phyloP scores from a whole-genome alignment of 176 grass and related monocot genomes.

The Pharus latifolius region DNA sequence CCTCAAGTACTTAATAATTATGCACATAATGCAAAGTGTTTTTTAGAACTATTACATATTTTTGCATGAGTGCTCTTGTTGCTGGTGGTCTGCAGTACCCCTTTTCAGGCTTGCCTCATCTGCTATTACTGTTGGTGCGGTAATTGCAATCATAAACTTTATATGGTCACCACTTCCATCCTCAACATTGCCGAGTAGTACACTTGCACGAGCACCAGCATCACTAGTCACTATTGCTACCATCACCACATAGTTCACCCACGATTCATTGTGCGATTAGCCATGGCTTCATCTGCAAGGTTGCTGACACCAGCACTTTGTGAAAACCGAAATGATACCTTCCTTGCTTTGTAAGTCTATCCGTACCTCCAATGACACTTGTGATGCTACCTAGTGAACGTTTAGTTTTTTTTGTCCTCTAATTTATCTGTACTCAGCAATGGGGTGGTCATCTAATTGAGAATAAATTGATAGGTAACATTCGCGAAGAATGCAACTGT shows the following conservation, averaged over 20 bases:
- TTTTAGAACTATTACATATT: too few relatives aligned
- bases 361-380: background rate
- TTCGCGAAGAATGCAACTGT: conserved; percentile 74
- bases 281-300: background rate
- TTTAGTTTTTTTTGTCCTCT: too few relatives aligned
- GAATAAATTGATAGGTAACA: conserved; percentile 35
- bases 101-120: background rate
- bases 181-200: background rate
- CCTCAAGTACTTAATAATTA: background rate
- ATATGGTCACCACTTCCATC: background rate
- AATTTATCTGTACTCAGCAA: background rate
- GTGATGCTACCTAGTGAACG: background rate
- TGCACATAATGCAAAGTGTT: too few relatives aligned
- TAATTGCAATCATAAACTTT: background rate
- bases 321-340: background rate
- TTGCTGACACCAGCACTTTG: background rate
- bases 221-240: too few relatives aligned
- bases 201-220: background rate
- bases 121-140: background rate
- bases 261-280: background rate
- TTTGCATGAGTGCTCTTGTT: background rate
- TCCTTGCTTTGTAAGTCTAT: background rate
- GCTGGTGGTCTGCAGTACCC: background rate
- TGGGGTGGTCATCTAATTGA: background rate
- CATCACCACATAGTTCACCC: too few relatives aligned